Percentiles rank a stretch among this genome's conserved stretches.
phyloP scores from a whole-genome alignment of 192 early-diverging fungal species.

The Entomortierella beljakovae region DNA sequence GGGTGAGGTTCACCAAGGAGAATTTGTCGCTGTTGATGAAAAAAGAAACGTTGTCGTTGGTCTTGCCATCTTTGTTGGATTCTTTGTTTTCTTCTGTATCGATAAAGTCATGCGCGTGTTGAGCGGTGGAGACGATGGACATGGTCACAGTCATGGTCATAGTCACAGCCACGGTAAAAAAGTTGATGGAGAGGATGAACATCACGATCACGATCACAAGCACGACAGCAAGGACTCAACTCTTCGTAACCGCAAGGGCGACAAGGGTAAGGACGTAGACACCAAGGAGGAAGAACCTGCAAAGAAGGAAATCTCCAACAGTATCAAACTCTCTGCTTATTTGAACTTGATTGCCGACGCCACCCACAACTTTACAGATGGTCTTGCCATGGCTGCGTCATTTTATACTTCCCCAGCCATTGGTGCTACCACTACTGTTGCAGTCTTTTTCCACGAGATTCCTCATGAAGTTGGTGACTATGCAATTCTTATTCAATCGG shows the following conservation, averaged over 20 bases:
- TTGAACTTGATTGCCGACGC: constrained; percentile 87
- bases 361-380: constrained; percentile 90
- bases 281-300: constrained; percentile 50
- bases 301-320: constrained; percentile 50
- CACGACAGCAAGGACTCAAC: constrained; percentile 40
- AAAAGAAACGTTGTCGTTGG: constrained; percentile 75
- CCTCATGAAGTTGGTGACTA: constrained; percentile 92
- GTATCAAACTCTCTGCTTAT: constrained; percentile 79
- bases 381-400: constrained; percentile 85
- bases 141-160: constrained; percentile 69
- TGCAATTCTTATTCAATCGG: constrained; percentile 87
- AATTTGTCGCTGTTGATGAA: constrained; percentile 54
- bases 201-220: constrained; percentile 43
- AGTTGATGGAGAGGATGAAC: constrained; percentile 50
- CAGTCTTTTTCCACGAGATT: constrained; percentile 91
- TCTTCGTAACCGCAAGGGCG: constrained; percentile 31
- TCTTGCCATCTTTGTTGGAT: constrained; percentile 79
- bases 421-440: constrained; percentile 87
- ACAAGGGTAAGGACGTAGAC: constrained; percentile 33
- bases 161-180: constrained; percentile 46
- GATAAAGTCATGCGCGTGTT: constrained; percentile 88
- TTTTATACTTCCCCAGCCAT: constrained; percentile 85
- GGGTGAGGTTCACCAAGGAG: constrained; percentile 62
- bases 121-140: constrained; percentile 70
- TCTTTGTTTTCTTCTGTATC: constrained; percentile 81